Percentiles rank a stretch among this genome's conserved stretches.
Evolutionary conservation across 1,139 yeast species (phyloP).

Genomic region (Saccharomyces hybrid): DNA sequence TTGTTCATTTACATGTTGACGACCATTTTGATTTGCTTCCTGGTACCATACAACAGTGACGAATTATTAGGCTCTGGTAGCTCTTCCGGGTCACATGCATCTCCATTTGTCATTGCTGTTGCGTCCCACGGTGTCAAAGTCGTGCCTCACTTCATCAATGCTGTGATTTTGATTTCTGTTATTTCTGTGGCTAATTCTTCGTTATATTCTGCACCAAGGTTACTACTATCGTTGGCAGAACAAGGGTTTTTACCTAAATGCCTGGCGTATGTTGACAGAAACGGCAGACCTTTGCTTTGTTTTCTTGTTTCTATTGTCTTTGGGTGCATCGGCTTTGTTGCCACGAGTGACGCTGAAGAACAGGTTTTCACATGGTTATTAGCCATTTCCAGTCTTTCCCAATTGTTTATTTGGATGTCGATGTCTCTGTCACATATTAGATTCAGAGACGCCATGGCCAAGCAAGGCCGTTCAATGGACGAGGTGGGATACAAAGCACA

Average conservation of each 20-base stretch:
- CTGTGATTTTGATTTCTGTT: slow-evolving; percentile 59
- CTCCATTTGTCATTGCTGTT: slow-evolving; percentile 69
- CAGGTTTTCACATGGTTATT: slow-evolving; percentile 58
- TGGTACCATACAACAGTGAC: slow-evolving; percentile 52
- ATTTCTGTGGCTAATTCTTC: slow-evolving; percentile 68
- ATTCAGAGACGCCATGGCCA: slow-evolving; percentile 44
- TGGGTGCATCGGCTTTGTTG: slow-evolving; percentile 59
- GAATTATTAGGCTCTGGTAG: slow-evolving; percentile 39
- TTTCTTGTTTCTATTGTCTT: slow-evolving; percentile 43
- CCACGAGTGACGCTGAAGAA: slow-evolving; percentile 42
- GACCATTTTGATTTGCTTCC: slow-evolving; percentile 48
- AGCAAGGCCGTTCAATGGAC: slow-evolving; percentile 50
- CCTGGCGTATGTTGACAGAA: slow-evolving; percentile 47
- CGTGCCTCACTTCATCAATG: slow-evolving; percentile 62
- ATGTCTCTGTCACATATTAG: slow-evolving; percentile 45
- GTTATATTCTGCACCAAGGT: slow-evolving; percentile 65
- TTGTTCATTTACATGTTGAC: slow-evolving; percentile 53
- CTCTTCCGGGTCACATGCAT: slow-evolving; percentile 39
- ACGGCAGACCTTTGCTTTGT: slow-evolving; percentile 52
- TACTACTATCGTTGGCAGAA: slow-evolving; percentile 48
- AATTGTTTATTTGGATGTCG: slow-evolving; percentile 53
- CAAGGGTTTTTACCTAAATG: slow-evolving; percentile 54
- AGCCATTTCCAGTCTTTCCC: slow-evolving; percentile 55
- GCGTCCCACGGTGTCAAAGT: slow-evolving; percentile 54
- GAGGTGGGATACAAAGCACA: slow-evolving; percentile 63